These are phyloP conservation scores for Penicillium chermesinum DNA, from an alignment of 495 filamentous ascomycete genomes.

Conservation along the genomic window DNA sequence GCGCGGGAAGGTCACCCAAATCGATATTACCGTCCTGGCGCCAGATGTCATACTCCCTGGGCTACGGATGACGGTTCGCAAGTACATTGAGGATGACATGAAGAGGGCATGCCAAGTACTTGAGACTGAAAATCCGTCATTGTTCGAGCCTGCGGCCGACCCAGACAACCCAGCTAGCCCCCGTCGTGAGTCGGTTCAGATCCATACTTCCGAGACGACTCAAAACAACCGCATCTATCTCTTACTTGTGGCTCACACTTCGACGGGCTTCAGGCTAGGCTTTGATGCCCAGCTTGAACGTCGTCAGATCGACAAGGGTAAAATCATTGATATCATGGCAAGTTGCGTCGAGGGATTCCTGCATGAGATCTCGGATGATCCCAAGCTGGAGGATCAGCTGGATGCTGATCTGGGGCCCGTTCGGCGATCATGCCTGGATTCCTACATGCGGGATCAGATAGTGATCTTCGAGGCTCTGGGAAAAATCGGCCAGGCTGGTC, in stretches of 20 bases:
- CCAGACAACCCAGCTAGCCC: not conserved
- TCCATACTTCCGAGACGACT: conserved; percentile 50
- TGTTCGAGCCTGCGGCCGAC: conserved; percentile 3
- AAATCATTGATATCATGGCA: conserved; percentile 3
- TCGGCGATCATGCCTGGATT: conserved; percentile 51
- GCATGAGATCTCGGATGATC: conserved; percentile 46
- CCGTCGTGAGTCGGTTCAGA: conserved; percentile 34
- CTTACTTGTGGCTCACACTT: conserved; percentile 66
- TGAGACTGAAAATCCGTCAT: conserved; percentile 6
- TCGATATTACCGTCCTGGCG: conserved; percentile 58
- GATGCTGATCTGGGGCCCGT: not conserved
- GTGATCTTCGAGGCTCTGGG: conserved; percentile 75
- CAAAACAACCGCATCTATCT: conserved; percentile 62
- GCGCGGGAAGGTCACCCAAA: conserved; percentile 46
- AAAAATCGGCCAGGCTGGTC: conserved; percentile 9
- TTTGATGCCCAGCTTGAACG: conserved; percentile 57
- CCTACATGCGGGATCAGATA: conserved; percentile 72
- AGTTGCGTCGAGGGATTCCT: conserved; percentile 54
- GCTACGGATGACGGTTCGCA: conserved; percentile 3
- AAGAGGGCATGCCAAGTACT: conserved; percentile 5
- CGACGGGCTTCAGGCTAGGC: conserved; percentile 57
- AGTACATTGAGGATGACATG: conserved; percentile 11
- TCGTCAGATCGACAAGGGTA: conserved; percentile 31
- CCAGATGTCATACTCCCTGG: conserved; percentile 26
- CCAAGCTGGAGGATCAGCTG: too few relatives aligned